phyloP scores from a whole-genome alignment of 306 rosid species.

The Dalbergia oliveri region DNA sequence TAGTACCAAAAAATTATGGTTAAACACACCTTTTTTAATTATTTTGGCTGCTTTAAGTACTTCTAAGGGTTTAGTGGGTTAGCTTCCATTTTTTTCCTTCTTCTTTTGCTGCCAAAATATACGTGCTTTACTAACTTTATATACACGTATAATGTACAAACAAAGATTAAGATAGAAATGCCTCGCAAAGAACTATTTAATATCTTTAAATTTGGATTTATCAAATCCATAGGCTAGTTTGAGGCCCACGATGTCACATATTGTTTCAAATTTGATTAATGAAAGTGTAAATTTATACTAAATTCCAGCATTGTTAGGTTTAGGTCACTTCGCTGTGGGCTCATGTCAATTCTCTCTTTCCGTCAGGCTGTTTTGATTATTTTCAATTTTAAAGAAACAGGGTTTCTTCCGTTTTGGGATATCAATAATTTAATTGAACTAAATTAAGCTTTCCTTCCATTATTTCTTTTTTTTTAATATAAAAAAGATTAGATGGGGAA shows the following conservation, averaged over 20 bases:
- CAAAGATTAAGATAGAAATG: background rate
- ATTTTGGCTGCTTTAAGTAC: slow-evolving; percentile 28
- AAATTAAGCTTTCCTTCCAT: background rate
- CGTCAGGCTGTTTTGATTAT: slow-evolving; percentile 38
- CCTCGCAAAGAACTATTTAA: background rate
- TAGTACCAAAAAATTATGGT: slow-evolving; percentile 18
- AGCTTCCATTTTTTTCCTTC: background rate
- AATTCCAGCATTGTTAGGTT: slow-evolving; percentile 63
- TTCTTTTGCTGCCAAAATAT: background rate
- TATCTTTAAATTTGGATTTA: background rate
- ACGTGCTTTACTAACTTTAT: background rate
- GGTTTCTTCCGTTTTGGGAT: slow-evolving; percentile 37
- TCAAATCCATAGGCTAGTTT: slow-evolving; percentile 23
- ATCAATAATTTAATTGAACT: slow-evolving; percentile 14
- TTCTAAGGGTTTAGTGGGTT: slow-evolving; percentile 27
- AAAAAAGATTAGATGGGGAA: too few species aligned
- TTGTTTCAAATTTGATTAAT: slow-evolving; percentile 44
- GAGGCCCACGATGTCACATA: slow-evolving; percentile 52
- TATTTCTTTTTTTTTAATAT: too few species aligned
- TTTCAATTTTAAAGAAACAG: slow-evolving; percentile 45
- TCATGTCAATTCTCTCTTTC: slow-evolving; percentile 39
- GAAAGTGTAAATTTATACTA: slow-evolving; percentile 28
- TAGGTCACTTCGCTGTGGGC: slow-evolving; percentile 68
- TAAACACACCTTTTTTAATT: background rate
- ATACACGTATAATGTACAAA: background rate